Percentiles rank a stretch among this genome's conserved stretches.
Evolutionary conservation across 2,329 filamentous ascomycete species (phyloP).

Genomic region (Alternaria sp.): DNA sequence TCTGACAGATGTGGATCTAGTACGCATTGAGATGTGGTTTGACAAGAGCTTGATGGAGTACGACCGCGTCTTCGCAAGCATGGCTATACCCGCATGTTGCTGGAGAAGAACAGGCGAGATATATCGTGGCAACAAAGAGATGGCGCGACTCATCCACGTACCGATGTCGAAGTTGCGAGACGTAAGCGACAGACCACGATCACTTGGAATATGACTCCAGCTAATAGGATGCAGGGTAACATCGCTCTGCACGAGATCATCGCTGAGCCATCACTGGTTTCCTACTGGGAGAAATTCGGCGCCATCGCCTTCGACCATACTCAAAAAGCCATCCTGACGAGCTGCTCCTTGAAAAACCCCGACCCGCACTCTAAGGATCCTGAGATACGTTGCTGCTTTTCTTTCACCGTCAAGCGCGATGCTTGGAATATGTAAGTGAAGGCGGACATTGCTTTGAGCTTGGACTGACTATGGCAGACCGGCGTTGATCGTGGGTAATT

Average conservation of each 20-base stretch:
- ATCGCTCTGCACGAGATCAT: conserved; percentile 95
- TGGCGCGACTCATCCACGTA: conserved; percentile 94
- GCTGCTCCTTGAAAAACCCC: conserved; percentile 84
- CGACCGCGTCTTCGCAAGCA: conserved; percentile 96
- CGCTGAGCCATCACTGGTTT: conserved; percentile 90
- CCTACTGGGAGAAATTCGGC: conserved; percentile 99
- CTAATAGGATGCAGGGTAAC: conserved; percentile 71
- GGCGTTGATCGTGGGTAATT: conserved; percentile 94
- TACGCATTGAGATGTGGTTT: conserved; percentile 99
- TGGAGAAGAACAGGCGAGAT: conserved; percentile 98
- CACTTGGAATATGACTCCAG: neutral
- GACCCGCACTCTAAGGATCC: conserved; percentile 67
- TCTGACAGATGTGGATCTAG: conserved; percentile 90
- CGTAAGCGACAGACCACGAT: conserved; percentile 62
- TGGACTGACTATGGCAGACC: conserved; percentile 62
- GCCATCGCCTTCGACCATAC: conserved; percentile 94
- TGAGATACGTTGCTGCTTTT: conserved; percentile 92
- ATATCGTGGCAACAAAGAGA: conserved; percentile 96
- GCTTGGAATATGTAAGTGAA: conserved; percentile 89
- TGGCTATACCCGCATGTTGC: conserved; percentile 97
- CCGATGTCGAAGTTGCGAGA: conserved; percentile 90
- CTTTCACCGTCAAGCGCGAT: conserved; percentile 93
- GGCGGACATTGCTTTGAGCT: neutral
- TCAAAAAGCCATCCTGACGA: conserved; percentile 94
- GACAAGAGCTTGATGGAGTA: conserved; percentile 97